A percentile compares a stretch with the other conserved stretches of the same genome.
Conservation (phyloP, 225 moss, liverwort and hornwort species). For the Marchantia paleacea region DNA sequence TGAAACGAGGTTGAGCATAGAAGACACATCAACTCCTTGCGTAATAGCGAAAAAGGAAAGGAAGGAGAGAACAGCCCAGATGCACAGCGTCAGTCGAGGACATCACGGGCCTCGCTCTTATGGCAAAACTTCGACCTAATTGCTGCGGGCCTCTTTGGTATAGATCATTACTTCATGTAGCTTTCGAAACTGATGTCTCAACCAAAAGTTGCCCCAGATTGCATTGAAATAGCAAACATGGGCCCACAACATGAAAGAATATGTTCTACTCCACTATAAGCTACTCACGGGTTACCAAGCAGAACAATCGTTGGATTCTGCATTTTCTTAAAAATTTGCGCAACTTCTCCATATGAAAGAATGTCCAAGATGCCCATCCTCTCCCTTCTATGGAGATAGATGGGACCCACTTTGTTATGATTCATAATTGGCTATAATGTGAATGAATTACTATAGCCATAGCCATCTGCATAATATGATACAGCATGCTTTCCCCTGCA, state of each 20-base stretch:
- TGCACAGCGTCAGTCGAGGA: no score
- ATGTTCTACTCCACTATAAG: background rate
- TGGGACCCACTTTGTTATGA: no score
- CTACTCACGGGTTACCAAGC: background rate
- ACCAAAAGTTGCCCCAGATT: background rate
- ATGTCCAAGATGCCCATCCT: no score
- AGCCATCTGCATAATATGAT: no score
- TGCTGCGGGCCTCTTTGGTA: background rate
- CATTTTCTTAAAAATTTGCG: no score
- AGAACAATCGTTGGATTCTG: no score
- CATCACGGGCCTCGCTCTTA: background rate
- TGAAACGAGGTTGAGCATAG: background rate
- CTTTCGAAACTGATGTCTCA: background rate
- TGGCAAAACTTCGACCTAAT: constrained; percentile 11
- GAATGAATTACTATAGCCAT: no score
- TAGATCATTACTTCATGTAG: background rate
- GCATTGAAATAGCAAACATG: background rate
- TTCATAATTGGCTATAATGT: no score
- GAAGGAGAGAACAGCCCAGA: background rate
- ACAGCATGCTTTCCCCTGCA: no score
- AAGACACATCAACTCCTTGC: background rate
- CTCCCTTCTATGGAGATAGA: no score
- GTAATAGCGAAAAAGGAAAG: background rate
- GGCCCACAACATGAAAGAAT: background rate
- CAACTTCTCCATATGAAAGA: no score